phyloP scores from a whole-genome alignment of 2,329 filamentous ascomycete genomes.

The Aspergillus tubingensis region DNA sequence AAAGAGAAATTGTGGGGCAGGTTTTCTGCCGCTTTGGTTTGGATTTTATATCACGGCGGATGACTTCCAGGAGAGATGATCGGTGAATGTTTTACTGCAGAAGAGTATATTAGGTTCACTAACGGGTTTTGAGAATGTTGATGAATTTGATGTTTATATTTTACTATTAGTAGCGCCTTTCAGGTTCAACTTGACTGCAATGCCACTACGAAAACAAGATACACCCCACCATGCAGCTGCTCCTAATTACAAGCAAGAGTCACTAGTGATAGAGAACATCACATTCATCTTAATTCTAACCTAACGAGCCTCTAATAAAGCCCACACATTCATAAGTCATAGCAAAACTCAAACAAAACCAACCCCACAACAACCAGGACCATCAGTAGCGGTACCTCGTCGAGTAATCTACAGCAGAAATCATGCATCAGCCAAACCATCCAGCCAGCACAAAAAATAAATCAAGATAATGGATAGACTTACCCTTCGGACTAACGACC shows the following conservation, averaged over 20 bases:
- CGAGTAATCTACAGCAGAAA: conserved; percentile 54
- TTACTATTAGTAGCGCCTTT: no score
- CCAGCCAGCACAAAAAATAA: not conserved
- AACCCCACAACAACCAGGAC: not conserved
- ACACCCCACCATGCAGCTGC: no score
- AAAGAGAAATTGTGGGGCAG: conserved; percentile 23
- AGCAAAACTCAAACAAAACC: not conserved
- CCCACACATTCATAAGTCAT: conserved; percentile 8
- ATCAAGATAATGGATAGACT: conserved; percentile 19
- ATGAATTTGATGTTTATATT: no score
- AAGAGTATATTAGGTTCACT: no score
- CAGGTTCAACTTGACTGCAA: no score
- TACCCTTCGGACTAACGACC: conserved; percentile 91
- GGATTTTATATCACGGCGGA: not conserved
- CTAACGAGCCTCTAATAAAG: not conserved
- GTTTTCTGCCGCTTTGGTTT: conserved; percentile 2
- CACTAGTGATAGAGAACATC: not conserved
- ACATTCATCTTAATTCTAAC: not conserved
- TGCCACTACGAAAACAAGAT: no score
- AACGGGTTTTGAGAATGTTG: no score
- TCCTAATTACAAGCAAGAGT: no score
- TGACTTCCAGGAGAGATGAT: no score
- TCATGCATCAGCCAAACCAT: conserved; percentile 8
- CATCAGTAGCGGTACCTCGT: conserved; percentile 67
- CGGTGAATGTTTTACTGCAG: not conserved